These are phyloP conservation scores for Ascodesmis nigricans DNA, from an alignment of 495 filamentous ascomycete genomes.

Conservation along the genomic window DNA sequence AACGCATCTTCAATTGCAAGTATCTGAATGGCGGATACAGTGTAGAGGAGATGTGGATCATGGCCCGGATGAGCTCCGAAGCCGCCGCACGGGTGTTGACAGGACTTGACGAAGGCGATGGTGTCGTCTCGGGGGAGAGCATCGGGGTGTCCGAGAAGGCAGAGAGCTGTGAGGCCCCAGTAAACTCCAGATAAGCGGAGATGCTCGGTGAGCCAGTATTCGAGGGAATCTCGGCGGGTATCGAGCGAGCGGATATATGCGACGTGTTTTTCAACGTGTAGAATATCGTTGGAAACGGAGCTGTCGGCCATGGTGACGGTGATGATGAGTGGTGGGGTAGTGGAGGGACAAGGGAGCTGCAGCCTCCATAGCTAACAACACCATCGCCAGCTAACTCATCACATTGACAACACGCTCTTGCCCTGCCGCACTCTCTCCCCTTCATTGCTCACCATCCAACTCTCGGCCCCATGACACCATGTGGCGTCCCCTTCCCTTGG, in stretches of 20 bases:
- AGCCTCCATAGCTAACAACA: too few relatives aligned
- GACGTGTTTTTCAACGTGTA: constrained; percentile 48
- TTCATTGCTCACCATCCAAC: too few relatives aligned
- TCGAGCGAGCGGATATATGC: constrained; percentile 85
- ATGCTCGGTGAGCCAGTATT: constrained; percentile 95
- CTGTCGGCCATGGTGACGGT: constrained; percentile 9
- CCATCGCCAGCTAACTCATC: too few relatives aligned
- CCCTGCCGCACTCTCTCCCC: too few relatives aligned
- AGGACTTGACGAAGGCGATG: constrained; percentile 78
- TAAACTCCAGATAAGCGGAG: constrained; percentile 86
- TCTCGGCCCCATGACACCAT: too few relatives aligned
- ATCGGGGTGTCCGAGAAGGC: constrained; percentile 59
- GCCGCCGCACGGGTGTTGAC: constrained; percentile 42
- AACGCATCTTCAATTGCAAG: constrained; percentile 66
- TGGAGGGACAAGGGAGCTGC: constrained; percentile 3
- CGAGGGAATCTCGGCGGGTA: constrained; percentile 71
- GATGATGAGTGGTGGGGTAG: constrained; percentile 1
- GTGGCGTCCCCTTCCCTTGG: too few relatives aligned
- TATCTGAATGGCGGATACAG: constrained; percentile 80
- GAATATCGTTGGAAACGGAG: constrained; percentile 3
- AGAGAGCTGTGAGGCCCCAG: constrained; percentile 79
- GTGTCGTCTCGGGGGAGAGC: constrained; percentile 61
- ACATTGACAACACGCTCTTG: too few relatives aligned
- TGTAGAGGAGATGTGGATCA: constrained; percentile 88
- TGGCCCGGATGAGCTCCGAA: constrained; percentile 88